These are phyloP conservation scores for Castanospermum australe DNA, from an alignment of 306 rosid genomes.

Conservation along the genomic window DNA sequence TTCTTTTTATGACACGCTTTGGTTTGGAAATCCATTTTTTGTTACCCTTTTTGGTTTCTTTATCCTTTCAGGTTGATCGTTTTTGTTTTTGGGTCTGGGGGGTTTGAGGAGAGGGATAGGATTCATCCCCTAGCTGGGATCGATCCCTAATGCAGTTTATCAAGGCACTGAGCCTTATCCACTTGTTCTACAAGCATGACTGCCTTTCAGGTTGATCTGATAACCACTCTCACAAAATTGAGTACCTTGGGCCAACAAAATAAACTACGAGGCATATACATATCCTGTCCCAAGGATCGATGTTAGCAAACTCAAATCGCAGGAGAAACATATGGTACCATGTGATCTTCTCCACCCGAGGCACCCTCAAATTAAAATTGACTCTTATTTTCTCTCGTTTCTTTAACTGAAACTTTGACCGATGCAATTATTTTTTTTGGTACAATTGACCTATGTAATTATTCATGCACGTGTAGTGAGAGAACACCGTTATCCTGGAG, in stretches of 20 bases:
- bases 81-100: no score
- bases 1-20: not conserved
- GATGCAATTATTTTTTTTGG: conserved; percentile 29
- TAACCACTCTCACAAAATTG: conserved; percentile 78
- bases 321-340: conserved; percentile 28
- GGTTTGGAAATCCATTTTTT: conserved; percentile 13
- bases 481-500: not conserved
- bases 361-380: conserved; percentile 24
- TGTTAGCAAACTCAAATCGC: conserved; percentile 76
- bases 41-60: conserved; percentile 1
- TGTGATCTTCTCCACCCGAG: not conserved
- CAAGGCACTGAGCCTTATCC: no score
- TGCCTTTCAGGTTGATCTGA: conserved; percentile 98
- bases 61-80: conserved; percentile 45
- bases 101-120: no score
- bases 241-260: conserved; percentile 78
- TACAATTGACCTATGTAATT: not conserved
- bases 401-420: not conserved
- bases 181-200: no score
- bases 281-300: conserved; percentile 65
- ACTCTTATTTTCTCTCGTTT: not conserved
- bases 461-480: not conserved
- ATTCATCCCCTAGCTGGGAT: no score
- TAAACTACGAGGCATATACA: conserved; percentile 86
- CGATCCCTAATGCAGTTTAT: no score